Evolutionary conservation across 192 early-diverging fungal species (phyloP).

Genomic region (Radiomyces spectabilis): DNA sequence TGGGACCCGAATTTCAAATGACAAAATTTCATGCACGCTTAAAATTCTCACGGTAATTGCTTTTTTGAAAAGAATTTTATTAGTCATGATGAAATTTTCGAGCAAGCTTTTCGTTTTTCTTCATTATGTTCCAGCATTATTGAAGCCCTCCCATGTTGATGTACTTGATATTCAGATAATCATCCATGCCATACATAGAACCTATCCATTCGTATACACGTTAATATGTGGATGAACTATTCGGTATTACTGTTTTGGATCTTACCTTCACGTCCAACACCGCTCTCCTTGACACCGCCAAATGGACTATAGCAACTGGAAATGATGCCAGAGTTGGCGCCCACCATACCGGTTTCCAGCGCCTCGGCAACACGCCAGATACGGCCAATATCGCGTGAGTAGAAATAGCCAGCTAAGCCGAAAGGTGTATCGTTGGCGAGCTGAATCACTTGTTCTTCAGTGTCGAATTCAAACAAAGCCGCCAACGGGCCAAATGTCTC

Average conservation of each 20-base stretch:
- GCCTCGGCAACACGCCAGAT: slow-evolving; percentile 75
- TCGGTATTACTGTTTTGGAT: neutral
- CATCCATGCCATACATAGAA: slow-evolving; percentile 55
- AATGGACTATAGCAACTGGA: slow-evolving; percentile 53
- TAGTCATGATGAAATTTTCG: too few species aligned
- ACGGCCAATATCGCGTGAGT: slow-evolving; percentile 63
- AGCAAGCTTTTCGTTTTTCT: too few species aligned
- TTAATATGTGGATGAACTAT: neutral
- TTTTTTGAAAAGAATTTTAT: too few species aligned
- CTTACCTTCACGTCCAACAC: slow-evolving; percentile 68
- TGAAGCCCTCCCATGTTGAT: slow-evolving; percentile 43
- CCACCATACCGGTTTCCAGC: slow-evolving; percentile 87
- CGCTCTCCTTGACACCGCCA: slow-evolving; percentile 71
- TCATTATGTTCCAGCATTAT: too few species aligned
- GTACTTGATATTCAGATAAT: slow-evolving; percentile 63
- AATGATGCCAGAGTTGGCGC: slow-evolving; percentile 69
- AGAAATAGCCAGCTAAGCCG: slow-evolving; percentile 85
- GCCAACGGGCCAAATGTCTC: slow-evolving; percentile 93
- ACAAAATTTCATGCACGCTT: too few species aligned
- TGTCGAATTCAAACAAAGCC: slow-evolving; percentile 64
- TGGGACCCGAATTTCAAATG: too few species aligned
- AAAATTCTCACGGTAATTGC: too few species aligned
- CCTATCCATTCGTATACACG: too few species aligned
- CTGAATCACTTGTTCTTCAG: slow-evolving; percentile 72
- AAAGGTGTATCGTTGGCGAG: slow-evolving; percentile 65